phyloP scores from a whole-genome alignment of 208 protist species.

The Vickermania ingenoplastis region DNA sequence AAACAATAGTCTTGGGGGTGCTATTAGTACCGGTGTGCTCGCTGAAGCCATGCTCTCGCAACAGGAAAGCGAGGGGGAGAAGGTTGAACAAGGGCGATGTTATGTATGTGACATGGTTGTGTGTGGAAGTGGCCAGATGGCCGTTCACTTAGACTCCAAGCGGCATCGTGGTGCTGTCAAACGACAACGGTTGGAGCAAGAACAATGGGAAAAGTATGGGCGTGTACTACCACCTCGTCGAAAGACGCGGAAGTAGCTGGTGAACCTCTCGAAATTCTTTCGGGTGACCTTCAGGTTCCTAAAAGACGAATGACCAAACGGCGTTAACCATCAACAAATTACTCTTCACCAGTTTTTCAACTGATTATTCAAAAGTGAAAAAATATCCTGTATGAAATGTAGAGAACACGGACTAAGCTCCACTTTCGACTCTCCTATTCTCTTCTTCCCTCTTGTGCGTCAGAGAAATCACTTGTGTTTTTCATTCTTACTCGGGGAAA shows the following conservation, averaged over 20 bases:
- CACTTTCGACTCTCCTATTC: conserved; percentile 4
- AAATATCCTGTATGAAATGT: too few species aligned
- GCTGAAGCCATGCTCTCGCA: neutral
- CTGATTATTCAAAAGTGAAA: too few species aligned
- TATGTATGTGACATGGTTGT: conserved; percentile 39
- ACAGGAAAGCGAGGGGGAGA: neutral
- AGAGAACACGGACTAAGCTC: neutral
- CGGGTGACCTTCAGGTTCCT: too few species aligned
- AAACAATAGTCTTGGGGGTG: neutral
- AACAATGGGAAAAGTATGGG: conserved; percentile 51
- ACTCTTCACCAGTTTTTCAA: too few species aligned
- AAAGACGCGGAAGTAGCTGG: too few species aligned
- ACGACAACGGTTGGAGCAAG: conserved; percentile 26
- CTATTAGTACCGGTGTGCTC: neutral
- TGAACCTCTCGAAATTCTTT: too few species aligned
- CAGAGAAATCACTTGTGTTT: neutral
- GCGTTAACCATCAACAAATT: too few species aligned
- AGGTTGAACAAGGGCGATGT: conserved; percentile 48
- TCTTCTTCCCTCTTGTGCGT: conserved; percentile 3
- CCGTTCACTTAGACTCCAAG: conserved; percentile 46
- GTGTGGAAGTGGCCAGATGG: conserved; percentile 39
- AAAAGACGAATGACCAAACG: too few species aligned
- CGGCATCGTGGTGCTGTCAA: conserved; percentile 48
- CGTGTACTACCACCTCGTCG: conserved; percentile 34
- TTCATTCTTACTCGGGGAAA: too few species aligned